Evolutionary conservation across 2,329 filamentous ascomycete genomes (phyloP).

Genomic region (Epichloe uncinata): DNA sequence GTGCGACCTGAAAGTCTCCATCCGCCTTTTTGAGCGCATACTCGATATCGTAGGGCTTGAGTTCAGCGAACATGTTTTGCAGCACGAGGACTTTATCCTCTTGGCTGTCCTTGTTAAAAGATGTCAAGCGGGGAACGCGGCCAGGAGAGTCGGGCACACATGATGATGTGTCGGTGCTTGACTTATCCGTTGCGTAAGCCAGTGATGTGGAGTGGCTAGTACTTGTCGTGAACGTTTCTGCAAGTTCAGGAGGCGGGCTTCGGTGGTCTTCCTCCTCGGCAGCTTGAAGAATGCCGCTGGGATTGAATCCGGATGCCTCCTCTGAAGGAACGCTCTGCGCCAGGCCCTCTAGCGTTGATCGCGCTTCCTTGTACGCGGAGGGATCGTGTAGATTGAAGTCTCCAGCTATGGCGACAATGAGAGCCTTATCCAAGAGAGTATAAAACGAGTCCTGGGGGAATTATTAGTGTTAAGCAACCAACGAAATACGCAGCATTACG

Average conservation of each 20-base stretch:
- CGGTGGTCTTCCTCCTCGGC: conserved; percentile 11
- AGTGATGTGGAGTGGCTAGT: conserved; percentile 16
- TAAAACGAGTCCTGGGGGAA: conserved; percentile 51
- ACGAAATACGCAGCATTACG: too few relatives aligned
- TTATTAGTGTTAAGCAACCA: background rate
- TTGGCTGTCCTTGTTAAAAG: conserved; percentile 29
- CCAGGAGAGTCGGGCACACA: conserved; percentile 10
- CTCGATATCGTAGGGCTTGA: conserved; percentile 52
- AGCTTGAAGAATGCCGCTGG: conserved; percentile 51
- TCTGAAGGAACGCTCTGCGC: conserved; percentile 51
- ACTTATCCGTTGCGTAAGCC: conserved; percentile 13
- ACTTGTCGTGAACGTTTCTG: conserved; percentile 14
- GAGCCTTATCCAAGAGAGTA: conserved; percentile 60
- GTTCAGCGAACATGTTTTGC: conserved; percentile 55
- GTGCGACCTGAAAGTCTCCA: conserved; percentile 53
- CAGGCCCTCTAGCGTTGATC: conserved; percentile 48
- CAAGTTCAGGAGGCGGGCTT: background rate
- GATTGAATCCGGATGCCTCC: conserved; percentile 65
- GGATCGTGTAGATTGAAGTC: conserved; percentile 55
- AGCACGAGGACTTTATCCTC: conserved; percentile 53
- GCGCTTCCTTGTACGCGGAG: conserved; percentile 38
- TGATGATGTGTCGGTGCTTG: conserved; percentile 15
- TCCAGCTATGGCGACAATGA: conserved; percentile 60
- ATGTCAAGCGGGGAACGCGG: conserved; percentile 17
- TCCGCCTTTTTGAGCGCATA: conserved; percentile 54